Percentiles rank a stretch among this genome's conserved stretches.
Conservation (phyloP, 2,329 filamentous ascomycete species). For the Didymella sp. region DNA sequence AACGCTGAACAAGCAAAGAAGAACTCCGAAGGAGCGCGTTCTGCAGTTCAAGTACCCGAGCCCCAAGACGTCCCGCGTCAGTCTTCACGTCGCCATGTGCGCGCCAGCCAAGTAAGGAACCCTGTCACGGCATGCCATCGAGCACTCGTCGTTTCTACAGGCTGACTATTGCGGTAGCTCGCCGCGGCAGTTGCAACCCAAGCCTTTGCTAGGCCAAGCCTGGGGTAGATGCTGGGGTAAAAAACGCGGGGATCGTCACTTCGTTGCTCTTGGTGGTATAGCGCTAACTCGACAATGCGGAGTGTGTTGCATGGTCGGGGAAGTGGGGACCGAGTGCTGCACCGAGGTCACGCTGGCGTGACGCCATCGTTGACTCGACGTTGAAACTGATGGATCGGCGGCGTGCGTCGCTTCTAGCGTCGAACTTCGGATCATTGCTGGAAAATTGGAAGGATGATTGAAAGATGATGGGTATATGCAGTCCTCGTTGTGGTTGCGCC, state of each 20-base stretch:
- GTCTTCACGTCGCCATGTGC: conserved; percentile 17
- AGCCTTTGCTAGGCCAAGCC: conserved; percentile 23
- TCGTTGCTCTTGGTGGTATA: conserved; percentile 17
- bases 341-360: conserved; percentile 5
- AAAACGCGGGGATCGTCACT: conserved; percentile 25
- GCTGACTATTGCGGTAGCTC: neutral
- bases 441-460: neutral
- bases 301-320: conserved; percentile 6
- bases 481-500: neutral
- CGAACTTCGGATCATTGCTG: neutral
- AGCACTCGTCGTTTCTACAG: conserved; percentile 14
- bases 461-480: neutral
- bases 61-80: conserved; percentile 11
- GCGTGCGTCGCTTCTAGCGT: neutral
- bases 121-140: conserved; percentile 1
- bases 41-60: conserved; percentile 21
- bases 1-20: neutral
- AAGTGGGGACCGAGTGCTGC: conserved; percentile 24
- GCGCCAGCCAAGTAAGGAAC: conserved; percentile 14
- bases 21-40: neutral
- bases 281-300: neutral
- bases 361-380: neutral
- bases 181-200: conserved; percentile 26
- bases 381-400: neutral
- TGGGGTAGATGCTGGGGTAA: conserved; percentile 32